phyloP scores from a whole-genome alignment of 2,329 filamentous ascomycete genomes.

The Sporothrix pseudoabietina region DNA sequence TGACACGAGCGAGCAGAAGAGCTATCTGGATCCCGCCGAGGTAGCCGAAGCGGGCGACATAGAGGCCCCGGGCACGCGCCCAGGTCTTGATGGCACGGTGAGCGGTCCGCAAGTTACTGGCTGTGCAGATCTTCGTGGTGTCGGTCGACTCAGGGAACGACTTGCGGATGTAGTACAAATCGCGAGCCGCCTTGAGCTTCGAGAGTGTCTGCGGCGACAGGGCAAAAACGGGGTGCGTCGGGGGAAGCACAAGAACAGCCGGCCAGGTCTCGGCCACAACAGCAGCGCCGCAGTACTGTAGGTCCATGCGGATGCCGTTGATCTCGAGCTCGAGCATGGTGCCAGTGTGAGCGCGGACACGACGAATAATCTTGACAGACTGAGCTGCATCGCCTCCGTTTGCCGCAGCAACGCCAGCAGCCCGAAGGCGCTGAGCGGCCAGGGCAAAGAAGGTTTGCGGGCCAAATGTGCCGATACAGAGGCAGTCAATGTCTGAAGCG shows the following conservation, averaged over 20 bases:
- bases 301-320: slow-evolving; percentile 59
- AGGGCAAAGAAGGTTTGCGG: slow-evolving; percentile 63
- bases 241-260: slow-evolving; percentile 49
- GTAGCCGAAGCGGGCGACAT: slow-evolving; percentile 66
- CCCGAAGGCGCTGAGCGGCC: slow-evolving; percentile 54
- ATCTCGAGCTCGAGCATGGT: slow-evolving; percentile 67
- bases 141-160: slow-evolving; percentile 59
- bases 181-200: slow-evolving; percentile 66
- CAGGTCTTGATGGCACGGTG: slow-evolving; percentile 64
- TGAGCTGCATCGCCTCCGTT: slow-evolving; percentile 35
- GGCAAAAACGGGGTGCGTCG: slow-evolving; percentile 56
- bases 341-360: slow-evolving; percentile 60
- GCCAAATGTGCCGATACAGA: slow-evolving; percentile 65
- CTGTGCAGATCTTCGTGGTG: slow-evolving; percentile 38
- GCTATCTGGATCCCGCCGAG: slow-evolving; percentile 67
- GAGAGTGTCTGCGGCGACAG: slow-evolving; percentile 58
- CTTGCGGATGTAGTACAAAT: slow-evolving; percentile 61
- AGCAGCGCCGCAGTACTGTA: slow-evolving; percentile 67
- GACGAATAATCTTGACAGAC: slow-evolving; percentile 54
- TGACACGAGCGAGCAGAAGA: slow-evolving; percentile 61
- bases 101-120: slow-evolving; percentile 56
- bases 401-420: slow-evolving; percentile 39
- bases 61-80: slow-evolving; percentile 64
- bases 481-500: slow-evolving; percentile 65
- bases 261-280: slow-evolving; percentile 58